Evolutionary conservation across 1,284 basidiomycete species (phyloP).

Genomic region (Cystobasidium pallidum): DNA sequence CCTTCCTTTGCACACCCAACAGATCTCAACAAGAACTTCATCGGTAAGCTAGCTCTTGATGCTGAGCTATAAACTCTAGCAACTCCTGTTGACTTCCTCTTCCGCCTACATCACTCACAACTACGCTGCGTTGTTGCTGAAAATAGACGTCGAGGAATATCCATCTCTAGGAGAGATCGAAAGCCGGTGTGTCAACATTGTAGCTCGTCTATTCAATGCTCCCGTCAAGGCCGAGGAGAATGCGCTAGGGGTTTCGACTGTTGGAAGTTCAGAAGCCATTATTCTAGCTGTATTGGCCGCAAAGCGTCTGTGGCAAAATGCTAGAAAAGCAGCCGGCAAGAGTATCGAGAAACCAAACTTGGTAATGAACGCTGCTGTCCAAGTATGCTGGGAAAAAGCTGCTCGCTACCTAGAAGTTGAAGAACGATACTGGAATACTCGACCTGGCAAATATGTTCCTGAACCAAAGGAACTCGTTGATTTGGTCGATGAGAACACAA

Average conservation of each 20-base stretch:
- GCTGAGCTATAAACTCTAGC: no score
- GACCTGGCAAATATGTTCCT: slow-evolving; percentile 55
- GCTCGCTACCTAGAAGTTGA: slow-evolving; percentile 54
- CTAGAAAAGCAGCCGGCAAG: slow-evolving; percentile 55
- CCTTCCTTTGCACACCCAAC: not conserved
- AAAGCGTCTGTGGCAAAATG: slow-evolving; percentile 54
- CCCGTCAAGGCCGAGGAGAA: slow-evolving; percentile 49
- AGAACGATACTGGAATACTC: slow-evolving; percentile 46
- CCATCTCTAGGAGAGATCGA: slow-evolving; percentile 51
- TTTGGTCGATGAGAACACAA: slow-evolving; percentile 58
- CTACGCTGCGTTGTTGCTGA: not conserved
- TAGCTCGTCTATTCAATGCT: slow-evolving; percentile 56
- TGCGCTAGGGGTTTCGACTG: slow-evolving; percentile 54
- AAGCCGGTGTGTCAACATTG: slow-evolving; percentile 54
- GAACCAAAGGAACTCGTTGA: slow-evolving; percentile 59
- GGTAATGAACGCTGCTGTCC: slow-evolving; percentile 56
- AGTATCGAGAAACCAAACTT: slow-evolving; percentile 55
- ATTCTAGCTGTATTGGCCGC: slow-evolving; percentile 56
- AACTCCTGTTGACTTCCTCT: no score
- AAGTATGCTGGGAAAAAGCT: slow-evolving; percentile 56
- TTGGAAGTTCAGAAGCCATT: slow-evolving; percentile 56
- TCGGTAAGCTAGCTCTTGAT: slow-evolving; percentile 50
- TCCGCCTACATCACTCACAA: no score
- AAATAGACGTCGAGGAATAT: slow-evolving; percentile 53
- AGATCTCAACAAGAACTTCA: slow-evolving; percentile 54